Percentiles rank a stretch among this genome's conserved stretches.
Evolutionary conservation across 176 grass and related monocot genomes (phyloP).

Genomic region (Paspalum notatum): DNA sequence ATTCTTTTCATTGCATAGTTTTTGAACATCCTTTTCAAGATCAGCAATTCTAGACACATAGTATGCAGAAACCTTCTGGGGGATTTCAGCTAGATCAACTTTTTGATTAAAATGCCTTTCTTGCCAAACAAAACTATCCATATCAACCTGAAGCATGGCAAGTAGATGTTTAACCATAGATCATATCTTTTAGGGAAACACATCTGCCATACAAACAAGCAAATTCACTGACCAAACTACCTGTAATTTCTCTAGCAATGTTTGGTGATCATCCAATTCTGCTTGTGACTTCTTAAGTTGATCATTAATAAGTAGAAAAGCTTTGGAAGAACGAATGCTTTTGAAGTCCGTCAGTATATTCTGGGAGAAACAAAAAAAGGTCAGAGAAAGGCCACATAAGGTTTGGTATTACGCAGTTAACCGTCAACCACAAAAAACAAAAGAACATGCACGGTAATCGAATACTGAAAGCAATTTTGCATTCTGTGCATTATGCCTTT

Average conservation of each 20-base stretch:
- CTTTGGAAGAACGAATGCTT: slow-evolving; percentile 76
- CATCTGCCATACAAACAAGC: slow-evolving; percentile 24
- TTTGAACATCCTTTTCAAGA: slow-evolving; percentile 70
- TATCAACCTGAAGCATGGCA: slow-evolving; percentile 66
- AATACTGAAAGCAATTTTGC: background rate
- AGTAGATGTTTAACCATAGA: slow-evolving; percentile 44
- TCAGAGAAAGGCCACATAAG: background rate
- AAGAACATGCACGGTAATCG: background rate
- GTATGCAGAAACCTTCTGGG: slow-evolving; percentile 56
- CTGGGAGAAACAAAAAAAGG: slow-evolving; percentile 39
- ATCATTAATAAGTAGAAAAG: slow-evolving; percentile 70
- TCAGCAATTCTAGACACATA: slow-evolving; percentile 68
- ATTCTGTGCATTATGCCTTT: background rate
- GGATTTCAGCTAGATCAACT: slow-evolving; percentile 74
- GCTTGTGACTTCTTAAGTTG: slow-evolving; percentile 64
- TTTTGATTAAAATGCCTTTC: slow-evolving; percentile 79
- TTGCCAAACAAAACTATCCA: slow-evolving; percentile 79
- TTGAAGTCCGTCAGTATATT: slow-evolving; percentile 89
- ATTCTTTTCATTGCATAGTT: slow-evolving; percentile 70
- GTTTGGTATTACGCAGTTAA: background rate
- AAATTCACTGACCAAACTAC: slow-evolving; percentile 73
- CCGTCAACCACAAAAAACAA: background rate
- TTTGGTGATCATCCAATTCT: slow-evolving; percentile 62
- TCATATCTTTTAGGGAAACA: slow-evolving; percentile 17
- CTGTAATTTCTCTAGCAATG: slow-evolving; percentile 93